phyloP scores from a whole-genome alignment of 2,329 filamentous ascomycete genomes.

The Triangularia verruculosa region DNA sequence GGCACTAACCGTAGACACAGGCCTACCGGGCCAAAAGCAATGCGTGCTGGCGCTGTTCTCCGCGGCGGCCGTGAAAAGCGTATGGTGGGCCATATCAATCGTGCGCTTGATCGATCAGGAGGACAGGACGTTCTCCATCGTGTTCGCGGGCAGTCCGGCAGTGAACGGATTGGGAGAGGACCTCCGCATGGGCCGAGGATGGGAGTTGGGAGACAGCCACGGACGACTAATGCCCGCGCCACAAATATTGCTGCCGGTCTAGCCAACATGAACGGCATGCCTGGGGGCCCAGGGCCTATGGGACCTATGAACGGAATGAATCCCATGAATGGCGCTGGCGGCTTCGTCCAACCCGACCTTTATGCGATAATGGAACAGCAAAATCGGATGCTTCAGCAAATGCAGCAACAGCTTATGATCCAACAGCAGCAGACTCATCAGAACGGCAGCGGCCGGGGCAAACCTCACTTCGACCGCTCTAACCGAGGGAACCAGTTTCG shows the following conservation, averaged over 20 bases:
- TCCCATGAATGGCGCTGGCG: constrained; percentile 40
- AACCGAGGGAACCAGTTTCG: constrained; percentile 55
- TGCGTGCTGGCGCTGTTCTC: constrained; percentile 68
- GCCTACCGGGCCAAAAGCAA: constrained; percentile 90
- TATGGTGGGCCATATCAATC: constrained; percentile 81
- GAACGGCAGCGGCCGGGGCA: constrained; percentile 42
- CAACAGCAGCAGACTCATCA: constrained; percentile 40
- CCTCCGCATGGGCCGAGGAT: constrained; percentile 70
- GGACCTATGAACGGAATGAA: constrained; percentile 31
- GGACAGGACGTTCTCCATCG: constrained; percentile 76
- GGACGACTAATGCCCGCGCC: constrained; percentile 49
- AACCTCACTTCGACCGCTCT: constrained; percentile 73
- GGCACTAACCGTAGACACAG: constrained; percentile 53
- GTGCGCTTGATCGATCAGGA: constrained; percentile 73
- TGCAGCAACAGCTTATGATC: constrained; percentile 60
- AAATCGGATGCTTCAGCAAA: constrained; percentile 78
- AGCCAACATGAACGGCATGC: constrained; percentile 43
- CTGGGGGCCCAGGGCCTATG: constrained; percentile 38
- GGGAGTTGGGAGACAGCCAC: constrained; percentile 46
- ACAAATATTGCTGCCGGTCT: constrained; percentile 51
- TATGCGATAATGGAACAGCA: constrained; percentile 85
- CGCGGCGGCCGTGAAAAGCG: constrained; percentile 68
- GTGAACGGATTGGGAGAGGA: constrained; percentile 71
- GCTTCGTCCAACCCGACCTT: constrained; percentile 47
- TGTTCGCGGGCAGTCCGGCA: constrained; percentile 67